Conservation (phyloP, 345 rosid species). For the sweet orange (Citrus sinensis) region DVS_A1.0 CM039165.1:18519001-18519500, state of each 20-base stretch:
- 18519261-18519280: no score
- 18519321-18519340: no score
- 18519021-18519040: not conserved
- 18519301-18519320: no score
- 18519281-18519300: no score
- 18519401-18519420: not conserved
- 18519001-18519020: no score
- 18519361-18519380: no score
- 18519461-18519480: not conserved
- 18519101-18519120: not conserved
- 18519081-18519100: not conserved
- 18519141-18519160: no score
- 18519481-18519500: not conserved
- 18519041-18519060: not conserved
- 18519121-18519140: no score
- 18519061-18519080: not conserved
- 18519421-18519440: no score
- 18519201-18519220: no score
- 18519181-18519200: not conserved
- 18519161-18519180: not conserved
- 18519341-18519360: no score
- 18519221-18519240: fast-evolving
- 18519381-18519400: no score
- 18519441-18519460: not conserved
- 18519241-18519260: not conserved